Evolutionary conservation across 306 rosid genomes (phyloP).

Genomic region (Casuarina cunninghamiana): DNA sequence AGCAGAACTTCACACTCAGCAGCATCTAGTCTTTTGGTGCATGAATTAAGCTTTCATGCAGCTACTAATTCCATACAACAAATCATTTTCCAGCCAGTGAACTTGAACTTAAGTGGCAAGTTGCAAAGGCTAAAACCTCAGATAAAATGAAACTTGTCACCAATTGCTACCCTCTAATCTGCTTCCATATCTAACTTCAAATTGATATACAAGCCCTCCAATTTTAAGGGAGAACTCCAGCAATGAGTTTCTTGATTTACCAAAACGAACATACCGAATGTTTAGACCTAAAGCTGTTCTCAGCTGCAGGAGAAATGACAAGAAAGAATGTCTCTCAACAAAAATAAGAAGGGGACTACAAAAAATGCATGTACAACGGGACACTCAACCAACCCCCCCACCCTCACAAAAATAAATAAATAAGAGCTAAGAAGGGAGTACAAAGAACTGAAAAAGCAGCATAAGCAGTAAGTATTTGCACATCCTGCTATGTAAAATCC

Average conservation of each 20-base stretch:
- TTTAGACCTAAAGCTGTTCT: conserved; percentile 2
- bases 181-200: conserved; percentile 5
- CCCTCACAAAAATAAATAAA: background rate
- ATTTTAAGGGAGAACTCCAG: conserved; percentile 1
- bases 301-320: conserved; percentile 20
- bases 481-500: no score
- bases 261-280: conserved; percentile 11
- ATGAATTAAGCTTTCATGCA: background rate
- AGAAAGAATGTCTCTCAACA: background rate
- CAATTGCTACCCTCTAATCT: conserved; percentile 24
- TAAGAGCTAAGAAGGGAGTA: background rate
- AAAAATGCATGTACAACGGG: background rate
- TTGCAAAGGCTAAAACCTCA: background rate
- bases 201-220: background rate
- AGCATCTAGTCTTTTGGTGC: background rate
- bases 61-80: conserved; percentile 5
- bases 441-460: no score
- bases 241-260: background rate
- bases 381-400: background rate
- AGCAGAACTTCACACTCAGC: background rate
- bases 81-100: conserved; percentile 17
- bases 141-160: conserved; percentile 7
- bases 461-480: no score
- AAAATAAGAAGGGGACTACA: background rate
- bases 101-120: conserved; percentile 6